Conservation (phyloP, 768 basidiomycete genomes). For the Kwoniella dendrophila region DNA sequence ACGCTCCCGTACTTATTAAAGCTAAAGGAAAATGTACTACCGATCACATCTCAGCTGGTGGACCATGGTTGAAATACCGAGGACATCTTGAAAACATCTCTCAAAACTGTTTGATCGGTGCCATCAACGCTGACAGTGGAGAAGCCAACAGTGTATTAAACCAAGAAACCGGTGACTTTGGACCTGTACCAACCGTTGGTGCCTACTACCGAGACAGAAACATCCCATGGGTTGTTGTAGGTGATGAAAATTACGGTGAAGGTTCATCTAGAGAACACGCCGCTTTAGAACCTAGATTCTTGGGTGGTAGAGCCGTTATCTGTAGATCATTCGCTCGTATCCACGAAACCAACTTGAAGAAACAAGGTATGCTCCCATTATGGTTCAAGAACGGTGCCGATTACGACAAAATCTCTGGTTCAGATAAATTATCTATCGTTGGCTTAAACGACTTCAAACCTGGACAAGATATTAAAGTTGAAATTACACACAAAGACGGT, state of each 20-base stretch:
- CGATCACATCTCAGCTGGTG: slow-evolving; percentile 95
- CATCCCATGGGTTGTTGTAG: slow-evolving; percentile 96
- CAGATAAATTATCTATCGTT: slow-evolving; percentile 84
- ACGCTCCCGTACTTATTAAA: slow-evolving; percentile 95
- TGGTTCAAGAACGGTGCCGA: slow-evolving; percentile 90
- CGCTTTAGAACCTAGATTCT: slow-evolving; percentile 55
- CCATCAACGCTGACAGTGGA: slow-evolving; percentile 91
- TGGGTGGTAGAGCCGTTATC: slow-evolving; percentile 84
- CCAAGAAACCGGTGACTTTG: slow-evolving; percentile 82
- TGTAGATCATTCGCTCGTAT: slow-evolving; percentile 96
- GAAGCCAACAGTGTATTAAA: slow-evolving; percentile 92
- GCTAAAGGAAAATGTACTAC: slow-evolving; percentile 99
- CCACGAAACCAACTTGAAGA: slow-evolving; percentile 78
- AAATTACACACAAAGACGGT: slow-evolving; percentile 80
- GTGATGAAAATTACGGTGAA: slow-evolving; percentile 84
- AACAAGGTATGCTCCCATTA: slow-evolving; percentile 91
- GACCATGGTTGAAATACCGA: slow-evolving; percentile 99
- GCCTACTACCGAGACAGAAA: slow-evolving; percentile 85
- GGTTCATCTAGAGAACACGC: slow-evolving; percentile 98
- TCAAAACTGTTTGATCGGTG: slow-evolving; percentile 96
- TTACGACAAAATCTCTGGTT: slow-evolving; percentile 87
- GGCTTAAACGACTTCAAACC: slow-evolving; percentile 87
- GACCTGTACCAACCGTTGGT: slow-evolving; percentile 78
- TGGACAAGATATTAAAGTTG: slow-evolving; percentile 84
- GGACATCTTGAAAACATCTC: slow-evolving; percentile 98